These are phyloP conservation scores for Lachnellula suecica DNA, from an alignment of 2,329 filamentous ascomycete genomes.

Conservation along the genomic window DNA sequence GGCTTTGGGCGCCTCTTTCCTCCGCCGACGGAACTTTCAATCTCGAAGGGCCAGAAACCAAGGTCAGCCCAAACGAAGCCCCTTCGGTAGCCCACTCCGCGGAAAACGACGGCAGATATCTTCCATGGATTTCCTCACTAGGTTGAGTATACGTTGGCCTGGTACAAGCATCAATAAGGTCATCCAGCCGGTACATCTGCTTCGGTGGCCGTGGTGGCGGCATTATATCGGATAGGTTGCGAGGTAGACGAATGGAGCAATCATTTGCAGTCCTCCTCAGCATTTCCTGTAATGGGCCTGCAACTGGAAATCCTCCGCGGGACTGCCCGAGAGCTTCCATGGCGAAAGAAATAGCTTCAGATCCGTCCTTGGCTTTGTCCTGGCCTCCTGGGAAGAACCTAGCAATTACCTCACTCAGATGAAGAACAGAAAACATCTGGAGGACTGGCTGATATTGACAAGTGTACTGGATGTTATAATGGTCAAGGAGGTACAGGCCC, in stretches of 20 bases:
- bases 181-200: slow-evolving; percentile 26
- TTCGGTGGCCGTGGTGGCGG: slow-evolving; percentile 5
- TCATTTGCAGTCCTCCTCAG: slow-evolving; percentile 28
- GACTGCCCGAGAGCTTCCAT: slow-evolving; percentile 31
- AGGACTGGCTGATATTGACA: slow-evolving; percentile 33
- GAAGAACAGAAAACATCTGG: slow-evolving; percentile 34
- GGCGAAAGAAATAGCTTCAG: slow-evolving; percentile 28
- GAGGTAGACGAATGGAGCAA: slow-evolving; percentile 23
- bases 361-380: slow-evolving; percentile 25
- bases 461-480: slow-evolving; percentile 29
- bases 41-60: slow-evolving; percentile 5
- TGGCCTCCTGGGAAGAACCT: slow-evolving; percentile 29
- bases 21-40: slow-evolving; percentile 19
- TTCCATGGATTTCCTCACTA: slow-evolving; percentile 26
- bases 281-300: slow-evolving; percentile 31
- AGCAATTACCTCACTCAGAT: slow-evolving; percentile 31
- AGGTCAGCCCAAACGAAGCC: slow-evolving; percentile 17
- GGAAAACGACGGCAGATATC: slow-evolving; percentile 29
- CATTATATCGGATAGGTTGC: slow-evolving; percentile 20
- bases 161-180: slow-evolving; percentile 34
- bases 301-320: slow-evolving; percentile 29
- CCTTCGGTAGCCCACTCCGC: slow-evolving; percentile 26
- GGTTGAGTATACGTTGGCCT: slow-evolving; percentile 31
- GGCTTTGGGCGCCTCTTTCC: slow-evolving; percentile 25
- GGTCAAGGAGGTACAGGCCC: slow-evolving; percentile 32